Evolutionary conservation across 352 stramenopile genomes (phyloP).

Genomic region (Peronospora belbahrii): DNA sequence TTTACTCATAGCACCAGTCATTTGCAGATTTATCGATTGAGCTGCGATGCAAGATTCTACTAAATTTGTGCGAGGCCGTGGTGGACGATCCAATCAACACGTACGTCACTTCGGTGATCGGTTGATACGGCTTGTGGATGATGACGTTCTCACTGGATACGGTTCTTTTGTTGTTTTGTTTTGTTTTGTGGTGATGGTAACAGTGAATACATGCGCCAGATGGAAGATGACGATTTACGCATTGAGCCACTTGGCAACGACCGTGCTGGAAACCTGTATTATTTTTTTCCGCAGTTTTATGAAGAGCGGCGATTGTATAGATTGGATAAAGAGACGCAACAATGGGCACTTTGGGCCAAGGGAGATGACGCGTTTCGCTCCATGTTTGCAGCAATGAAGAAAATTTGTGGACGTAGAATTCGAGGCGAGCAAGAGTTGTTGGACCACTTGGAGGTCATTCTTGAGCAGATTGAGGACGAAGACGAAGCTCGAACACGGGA

Average conservation of each 20-base stretch:
- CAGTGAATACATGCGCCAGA: slow-evolving; percentile 78
- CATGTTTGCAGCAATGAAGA: slow-evolving; percentile 52
- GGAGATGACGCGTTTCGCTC: slow-evolving; percentile 50
- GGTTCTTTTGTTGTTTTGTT: background rate
- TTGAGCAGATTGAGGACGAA: slow-evolving; percentile 75
- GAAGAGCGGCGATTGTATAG: slow-evolving; percentile 75
- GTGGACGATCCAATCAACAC: slow-evolving; percentile 71
- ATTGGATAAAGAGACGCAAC: slow-evolving; percentile 32
- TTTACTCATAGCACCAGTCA: slow-evolving; percentile 49
- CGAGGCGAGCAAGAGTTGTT: slow-evolving; percentile 67
- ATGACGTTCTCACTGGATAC: background rate
- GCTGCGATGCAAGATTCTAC: slow-evolving; percentile 70
- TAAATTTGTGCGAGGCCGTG: slow-evolving; percentile 77
- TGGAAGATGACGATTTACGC: slow-evolving; percentile 81
- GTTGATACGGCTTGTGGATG: background rate
- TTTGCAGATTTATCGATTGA: slow-evolving; percentile 64
- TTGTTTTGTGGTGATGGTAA: background rate
- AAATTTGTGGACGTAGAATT: slow-evolving; percentile 55
- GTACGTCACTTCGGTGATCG: slow-evolving; percentile 24
- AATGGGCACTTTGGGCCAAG: slow-evolving; percentile 76
- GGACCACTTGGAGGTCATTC: slow-evolving; percentile 69
- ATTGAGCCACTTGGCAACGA: slow-evolving; percentile 69
- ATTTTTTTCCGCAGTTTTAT: slow-evolving; percentile 85
- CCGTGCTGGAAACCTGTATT: slow-evolving; percentile 66
- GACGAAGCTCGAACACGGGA: slow-evolving; percentile 37